Evolutionary conservation across 257 asterid species (phyloP).

Genomic region (Solanum chiquidenum): DNA sequence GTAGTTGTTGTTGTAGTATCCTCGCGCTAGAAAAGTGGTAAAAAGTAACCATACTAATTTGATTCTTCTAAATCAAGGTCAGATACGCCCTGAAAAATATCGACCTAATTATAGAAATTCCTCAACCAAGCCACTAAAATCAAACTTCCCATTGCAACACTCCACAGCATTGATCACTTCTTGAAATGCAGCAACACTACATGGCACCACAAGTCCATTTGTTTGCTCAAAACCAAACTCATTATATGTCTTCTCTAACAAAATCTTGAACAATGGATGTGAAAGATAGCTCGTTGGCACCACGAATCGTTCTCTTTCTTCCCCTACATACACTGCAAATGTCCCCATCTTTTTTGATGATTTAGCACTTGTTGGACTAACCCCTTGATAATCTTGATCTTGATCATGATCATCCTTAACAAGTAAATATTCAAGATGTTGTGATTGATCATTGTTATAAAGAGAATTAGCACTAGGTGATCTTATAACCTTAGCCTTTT

Average conservation of each 20-base stretch:
- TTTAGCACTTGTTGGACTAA: constrained; percentile 7
- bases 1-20: background rate
- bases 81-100: background rate
- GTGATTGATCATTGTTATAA: background rate
- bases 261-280: constrained; percentile 75
- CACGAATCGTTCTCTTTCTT: constrained; percentile 48
- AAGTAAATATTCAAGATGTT: constrained; percentile 29
- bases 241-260: constrained; percentile 63
- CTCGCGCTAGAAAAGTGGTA: background rate
- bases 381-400: constrained; percentile 4
- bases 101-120: constrained; percentile 36
- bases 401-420: background rate
- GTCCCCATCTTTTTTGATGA: constrained; percentile 42
- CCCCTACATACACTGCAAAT: constrained; percentile 67
- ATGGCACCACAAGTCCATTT: constrained; percentile 58
- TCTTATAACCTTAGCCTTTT: constrained; percentile 27
- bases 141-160: constrained; percentile 51
- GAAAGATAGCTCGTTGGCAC: constrained; percentile 66
- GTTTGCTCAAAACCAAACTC: constrained; percentile 59
- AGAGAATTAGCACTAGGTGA: background rate
- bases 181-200: constrained; percentile 54
- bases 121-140: constrained; percentile 52
- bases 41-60: background rate
- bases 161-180: constrained; percentile 57
- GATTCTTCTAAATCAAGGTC: background rate